Percentiles rank a stretch among this genome's conserved stretches.
Conservation (phyloP, 441 rosid species). For the Eruca vesicaria region DNA sequence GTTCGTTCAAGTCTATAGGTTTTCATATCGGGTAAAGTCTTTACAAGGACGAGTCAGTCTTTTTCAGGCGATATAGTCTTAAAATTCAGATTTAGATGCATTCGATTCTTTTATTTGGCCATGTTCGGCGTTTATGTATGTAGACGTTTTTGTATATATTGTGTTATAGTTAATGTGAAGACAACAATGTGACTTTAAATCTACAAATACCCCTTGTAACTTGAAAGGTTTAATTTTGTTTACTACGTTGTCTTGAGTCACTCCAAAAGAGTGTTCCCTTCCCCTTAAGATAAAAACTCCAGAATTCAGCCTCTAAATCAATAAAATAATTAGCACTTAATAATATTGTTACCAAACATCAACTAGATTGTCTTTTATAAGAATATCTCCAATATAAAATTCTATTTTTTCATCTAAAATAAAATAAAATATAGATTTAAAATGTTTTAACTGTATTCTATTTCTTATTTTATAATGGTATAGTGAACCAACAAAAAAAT, state of each 20-base stretch:
- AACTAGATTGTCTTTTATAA: too few relatives aligned
- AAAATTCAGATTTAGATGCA: constrained; percentile 20
- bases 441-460: too few relatives aligned
- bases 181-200: background rate
- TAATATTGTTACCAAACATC: background rate
- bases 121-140: background rate
- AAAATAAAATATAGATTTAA: too few relatives aligned
- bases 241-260: background rate
- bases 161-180: constrained; percentile 21
- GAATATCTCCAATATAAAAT: too few relatives aligned
- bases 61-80: background rate
- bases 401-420: too few relatives aligned
- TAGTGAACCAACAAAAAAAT: too few relatives aligned
- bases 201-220: background rate
- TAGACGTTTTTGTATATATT: background rate
- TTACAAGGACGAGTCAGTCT: too few relatives aligned
- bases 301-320: background rate
- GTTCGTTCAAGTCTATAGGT: constrained; percentile 65
- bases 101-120: constrained; percentile 29
- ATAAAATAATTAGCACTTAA: background rate
- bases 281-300: background rate
- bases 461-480: too few relatives aligned
- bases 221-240: background rate
- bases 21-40: constrained; percentile 92
- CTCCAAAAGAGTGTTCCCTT: background rate